phyloP scores from a whole-genome alignment of 1,284 basidiomycete genomes.

The Ustilago nuda region DNA sequence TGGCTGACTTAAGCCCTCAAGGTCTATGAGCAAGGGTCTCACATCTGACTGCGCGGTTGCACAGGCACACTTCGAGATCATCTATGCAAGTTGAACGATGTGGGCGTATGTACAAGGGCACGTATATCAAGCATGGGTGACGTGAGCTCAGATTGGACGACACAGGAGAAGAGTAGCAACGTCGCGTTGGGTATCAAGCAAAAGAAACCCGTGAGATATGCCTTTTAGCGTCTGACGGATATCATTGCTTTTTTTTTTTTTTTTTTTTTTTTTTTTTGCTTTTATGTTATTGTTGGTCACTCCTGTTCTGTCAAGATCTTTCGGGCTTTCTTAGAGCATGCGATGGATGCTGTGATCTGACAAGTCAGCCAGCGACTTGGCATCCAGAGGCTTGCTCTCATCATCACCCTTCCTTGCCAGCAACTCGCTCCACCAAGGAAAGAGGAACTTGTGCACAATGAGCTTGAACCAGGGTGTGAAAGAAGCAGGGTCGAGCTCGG shows the following conservation, averaged over 20 bases:
- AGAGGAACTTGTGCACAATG: constrained; percentile 94
- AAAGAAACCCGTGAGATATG: background rate
- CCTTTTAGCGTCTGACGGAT: background rate
- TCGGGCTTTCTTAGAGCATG: constrained; percentile 50
- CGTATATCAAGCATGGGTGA: too few relatives aligned
- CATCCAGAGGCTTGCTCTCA: constrained; percentile 48
- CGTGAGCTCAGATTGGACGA: too few relatives aligned
- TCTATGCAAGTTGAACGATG: too few relatives aligned
- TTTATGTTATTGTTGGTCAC: background rate
- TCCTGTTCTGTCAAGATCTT: too few relatives aligned
- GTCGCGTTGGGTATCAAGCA: background rate
- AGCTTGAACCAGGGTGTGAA: constrained; percentile 99
- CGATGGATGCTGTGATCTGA: constrained; percentile 66
- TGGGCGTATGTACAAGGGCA: background rate
- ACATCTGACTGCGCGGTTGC: too few relatives aligned
- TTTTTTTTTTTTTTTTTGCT: background rate
- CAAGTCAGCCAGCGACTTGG: constrained; percentile 55
- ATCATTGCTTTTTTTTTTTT: background rate
- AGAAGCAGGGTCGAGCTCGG: constrained; percentile 77
- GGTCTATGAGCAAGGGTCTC: too few relatives aligned
- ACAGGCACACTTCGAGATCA: too few relatives aligned
- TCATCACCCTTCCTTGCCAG: constrained; percentile 72
- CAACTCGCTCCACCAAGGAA: constrained; percentile 98
- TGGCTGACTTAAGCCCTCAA: too few relatives aligned
- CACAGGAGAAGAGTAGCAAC: background rate